Base-by-base conservation (phyloP, 345 rosid species). In the Aquilaria sinensis region DNA sequence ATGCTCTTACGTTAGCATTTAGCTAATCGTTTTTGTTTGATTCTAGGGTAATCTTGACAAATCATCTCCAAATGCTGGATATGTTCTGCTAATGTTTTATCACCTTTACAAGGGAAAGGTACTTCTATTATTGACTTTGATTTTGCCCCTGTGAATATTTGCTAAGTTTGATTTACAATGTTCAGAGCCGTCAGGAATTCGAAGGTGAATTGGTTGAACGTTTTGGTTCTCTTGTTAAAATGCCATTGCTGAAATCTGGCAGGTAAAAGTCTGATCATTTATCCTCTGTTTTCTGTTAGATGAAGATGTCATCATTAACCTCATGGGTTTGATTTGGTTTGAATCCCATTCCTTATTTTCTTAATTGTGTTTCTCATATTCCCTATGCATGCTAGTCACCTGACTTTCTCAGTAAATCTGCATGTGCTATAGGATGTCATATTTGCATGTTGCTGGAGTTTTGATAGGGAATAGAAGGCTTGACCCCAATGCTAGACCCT, bases 51-150 rank as follows among this genome's bases (percentile, higher is more conserved):
- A 90, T 80, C 92, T 94, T 61, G 99, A 94, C 77, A 90, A 85
- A 71, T 74, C 74, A 49, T 85, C 95, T 72, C 74, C 83, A 67
- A 94, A 86, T 73, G 96, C 88, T 62, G 99, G 99, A 50, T 86
- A 83, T 77, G 99, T 94, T 71, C 85, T 94, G 66, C 78, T 90
- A 56, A 86, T 94, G 97, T 94, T 94, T 73, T 86, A 90, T 77
- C 90, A 90, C 74, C 96, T 94, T 64, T 90, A 90, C 63, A 97
- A 94, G 74, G 96, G 96, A 67, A 94, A 94, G 94, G 99, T 83
- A 86, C 47, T 68, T 47, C 63, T 15, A 13, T 37, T 66, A 47
- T 56, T 59, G 14, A 30, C 47, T 34, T 30, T 70, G 12, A 34
- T 63, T 23, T 41, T 4, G 60, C 57, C 65, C 29, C 60, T 51